Conservation (phyloP, 225 moss, liverwort and hornwort genomes). For the Ulota crispa region DNA sequence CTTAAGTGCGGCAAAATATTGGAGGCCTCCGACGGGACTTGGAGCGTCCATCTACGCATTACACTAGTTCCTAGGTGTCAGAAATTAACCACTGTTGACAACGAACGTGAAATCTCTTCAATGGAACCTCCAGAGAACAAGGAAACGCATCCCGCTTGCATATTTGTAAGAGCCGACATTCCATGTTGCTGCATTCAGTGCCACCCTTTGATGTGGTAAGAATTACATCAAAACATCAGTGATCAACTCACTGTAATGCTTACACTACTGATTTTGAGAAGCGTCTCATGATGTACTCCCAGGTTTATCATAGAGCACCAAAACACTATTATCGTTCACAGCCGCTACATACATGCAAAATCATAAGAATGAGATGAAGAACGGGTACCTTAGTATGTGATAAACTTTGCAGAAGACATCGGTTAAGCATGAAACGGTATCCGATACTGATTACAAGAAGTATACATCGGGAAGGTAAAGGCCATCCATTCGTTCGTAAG, state of each 20-base stretch:
- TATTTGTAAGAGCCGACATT: not conserved
- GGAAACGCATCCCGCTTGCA: conserved; percentile 2
- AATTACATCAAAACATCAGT: not conserved
- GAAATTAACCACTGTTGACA: conserved; percentile 7
- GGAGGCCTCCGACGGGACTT: conserved; percentile 9
- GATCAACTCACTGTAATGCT: conserved; percentile 9
- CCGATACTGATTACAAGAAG: conserved; percentile 17
- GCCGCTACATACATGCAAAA: not conserved
- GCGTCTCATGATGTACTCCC: not conserved
- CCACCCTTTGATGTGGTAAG: conserved; percentile 21
- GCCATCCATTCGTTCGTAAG: conserved; percentile 20
- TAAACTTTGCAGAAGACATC: conserved; percentile 19
- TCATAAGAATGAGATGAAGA: conserved; percentile 3
- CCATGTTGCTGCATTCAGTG: conserved; percentile 27
- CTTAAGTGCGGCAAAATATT: not conserved
- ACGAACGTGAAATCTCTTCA: not conserved
- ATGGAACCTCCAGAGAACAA: conserved; percentile 23
- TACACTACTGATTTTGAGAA: conserved; percentile 2
- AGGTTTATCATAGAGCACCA: conserved; percentile 6
- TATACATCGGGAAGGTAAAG: conserved; percentile 1
- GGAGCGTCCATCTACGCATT: conserved; percentile 5
- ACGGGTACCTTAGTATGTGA: not conserved
- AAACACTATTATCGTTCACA: not conserved
- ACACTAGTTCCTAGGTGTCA: not conserved
- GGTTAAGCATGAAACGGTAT: conserved; percentile 15